Evolutionary conservation across 257 asterid species (phyloP).

Genomic region (Lithospermum erythrorhizon): DNA sequence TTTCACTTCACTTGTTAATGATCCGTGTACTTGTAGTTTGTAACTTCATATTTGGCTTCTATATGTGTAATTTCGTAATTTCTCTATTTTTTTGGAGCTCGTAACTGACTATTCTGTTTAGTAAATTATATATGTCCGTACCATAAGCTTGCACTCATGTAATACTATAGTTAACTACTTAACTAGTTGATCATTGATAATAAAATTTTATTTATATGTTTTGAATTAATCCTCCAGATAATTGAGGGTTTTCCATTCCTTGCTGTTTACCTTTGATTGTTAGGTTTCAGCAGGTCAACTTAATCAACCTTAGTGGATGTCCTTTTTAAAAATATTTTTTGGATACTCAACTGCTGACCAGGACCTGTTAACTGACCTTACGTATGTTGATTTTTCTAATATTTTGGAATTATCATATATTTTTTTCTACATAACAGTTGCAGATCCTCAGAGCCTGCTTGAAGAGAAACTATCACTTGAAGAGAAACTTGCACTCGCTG

Average conservation of each 20-base stretch:
- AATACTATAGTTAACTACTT: too few relatives aligned
- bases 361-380: background rate
- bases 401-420: slow-evolving; percentile 6
- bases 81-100: too few relatives aligned
- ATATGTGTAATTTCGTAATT: background rate
- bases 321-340: too few relatives aligned
- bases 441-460: slow-evolving; percentile 81
- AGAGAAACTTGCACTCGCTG: slow-evolving; percentile 80
- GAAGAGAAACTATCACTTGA: slow-evolving; percentile 81
- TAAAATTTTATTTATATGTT: too few relatives aligned
- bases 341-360: background rate
- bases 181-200: too few relatives aligned
- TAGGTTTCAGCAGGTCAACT: background rate
- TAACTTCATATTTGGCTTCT: background rate
- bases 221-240: too few relatives aligned
- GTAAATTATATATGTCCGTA: background rate
- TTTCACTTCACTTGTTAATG: background rate
- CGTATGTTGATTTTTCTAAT: slow-evolving; percentile 5
- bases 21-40: too few relatives aligned
- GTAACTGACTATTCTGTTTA: too few relatives aligned
- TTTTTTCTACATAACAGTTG: slow-evolving; percentile 43
- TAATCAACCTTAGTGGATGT: background rate
- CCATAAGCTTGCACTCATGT: background rate
- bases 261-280: background rate
- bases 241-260: too few relatives aligned